A percentile compares a stretch with the other conserved stretches of the same genome.
Evolutionary conservation across 2,329 filamentous ascomycete genomes (phyloP).

Genomic region (Sporothrix pallida): DNA sequence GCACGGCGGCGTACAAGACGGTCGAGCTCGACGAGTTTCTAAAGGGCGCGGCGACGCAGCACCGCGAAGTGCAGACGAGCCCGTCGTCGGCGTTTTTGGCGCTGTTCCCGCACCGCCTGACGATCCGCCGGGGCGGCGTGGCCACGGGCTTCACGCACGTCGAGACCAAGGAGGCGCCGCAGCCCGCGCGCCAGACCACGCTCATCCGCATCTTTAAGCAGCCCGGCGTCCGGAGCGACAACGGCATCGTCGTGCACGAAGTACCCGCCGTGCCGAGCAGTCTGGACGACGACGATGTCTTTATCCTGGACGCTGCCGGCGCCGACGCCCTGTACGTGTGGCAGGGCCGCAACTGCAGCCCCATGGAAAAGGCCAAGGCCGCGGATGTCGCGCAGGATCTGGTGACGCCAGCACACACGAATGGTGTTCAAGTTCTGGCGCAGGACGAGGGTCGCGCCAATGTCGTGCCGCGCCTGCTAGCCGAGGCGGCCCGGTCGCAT

Average conservation of each 20-base stretch:
- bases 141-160: conserved; percentile 68
- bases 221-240: conserved; percentile 52
- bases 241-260: conserved; percentile 65
- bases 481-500: conserved; percentile 44
- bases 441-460: conserved; percentile 63
- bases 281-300: conserved; percentile 70
- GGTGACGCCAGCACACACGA: conserved; percentile 66
- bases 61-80: conserved; percentile 66
- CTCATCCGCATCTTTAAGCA: conserved; percentile 69
- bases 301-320: conserved; percentile 61
- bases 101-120: conserved; percentile 62
- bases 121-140: conserved; percentile 66
- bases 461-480: conserved; percentile 62
- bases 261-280: conserved; percentile 66
- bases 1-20: conserved; percentile 72
- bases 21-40: conserved; percentile 73
- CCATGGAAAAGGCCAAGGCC: conserved; percentile 72
- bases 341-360: conserved; percentile 69
- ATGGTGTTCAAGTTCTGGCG: conserved; percentile 68
- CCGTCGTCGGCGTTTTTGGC: conserved; percentile 65
- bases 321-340: conserved; percentile 70
- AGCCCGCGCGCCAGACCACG: conserved; percentile 50
- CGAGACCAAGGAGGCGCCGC: conserved; percentile 46
- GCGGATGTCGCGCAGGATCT: conserved; percentile 68
- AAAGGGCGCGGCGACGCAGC: conserved; percentile 65